Base-by-base conservation (phyloP, 805 yeast species). In the Ogataea saltuana region DNA sequence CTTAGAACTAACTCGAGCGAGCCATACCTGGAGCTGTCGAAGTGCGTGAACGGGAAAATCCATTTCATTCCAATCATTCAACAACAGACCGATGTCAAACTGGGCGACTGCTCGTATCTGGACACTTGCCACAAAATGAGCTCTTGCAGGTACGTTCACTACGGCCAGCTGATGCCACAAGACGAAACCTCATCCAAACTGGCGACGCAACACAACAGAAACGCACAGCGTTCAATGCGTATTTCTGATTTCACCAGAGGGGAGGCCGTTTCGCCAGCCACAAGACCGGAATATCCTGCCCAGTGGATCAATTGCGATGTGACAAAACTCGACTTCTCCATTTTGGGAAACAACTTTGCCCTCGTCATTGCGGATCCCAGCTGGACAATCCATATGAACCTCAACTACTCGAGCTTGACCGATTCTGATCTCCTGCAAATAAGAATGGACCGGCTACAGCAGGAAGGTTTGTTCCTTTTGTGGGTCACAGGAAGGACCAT, bases 401-500 rank as follows among this genome's bases (percentile, higher is more conserved):
- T 68, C 27, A 88, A 88, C 4, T 82, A 84, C 60, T 86, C 88
- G 10, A 80, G 88, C 2, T 81, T 88, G 59, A 83, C 84, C 44
- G 95, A 87, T 59, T 74, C 78, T 2, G 96, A 88, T 53, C 68
- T 90, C 27, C 63, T 83, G 39, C 70, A 78, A 9, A 68, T 90
- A 18, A 83, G 87, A 20, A 73, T 90, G 61, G 74, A 76, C 27
- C 65, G 74, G 33, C 70, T 90, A 26, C 97, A 89, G 60, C 83
- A 80, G 42, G 95, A 88, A 56, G 98, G 98, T 0, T 67, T 90
- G 2, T 67, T 89, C 33, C 71, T 89, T 48, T 72, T 90, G 19
- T 90, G 97, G 98, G 97, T 91, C 9, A 91, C 98, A 1, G 97
- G 97, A 1, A 73, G 98, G 34, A 88, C 97, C 9, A 81, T 88